Evolutionary conservation across 768 basidiomycete species (phyloP), one percentile per base, ranked within the genome.

Genomic region (Russula brevipes): DNA sequence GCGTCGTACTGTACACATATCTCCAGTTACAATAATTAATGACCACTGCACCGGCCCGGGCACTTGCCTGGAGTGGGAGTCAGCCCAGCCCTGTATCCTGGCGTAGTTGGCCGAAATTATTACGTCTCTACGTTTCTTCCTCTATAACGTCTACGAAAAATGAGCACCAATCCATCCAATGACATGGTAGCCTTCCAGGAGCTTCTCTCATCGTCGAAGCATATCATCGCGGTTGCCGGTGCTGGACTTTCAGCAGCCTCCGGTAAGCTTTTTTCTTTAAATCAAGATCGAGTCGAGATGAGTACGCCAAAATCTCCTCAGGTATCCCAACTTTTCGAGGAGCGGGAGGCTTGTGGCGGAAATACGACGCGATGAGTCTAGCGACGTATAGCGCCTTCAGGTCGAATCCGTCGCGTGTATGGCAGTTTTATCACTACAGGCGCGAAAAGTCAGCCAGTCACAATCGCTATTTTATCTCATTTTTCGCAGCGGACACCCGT

Each of bases 241-340:
- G 85, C 85, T 36, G 85, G 85, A 3, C 75, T 86, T n/a, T 86
- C 84, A 30, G 84, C 84, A 57, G 83, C 81, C 8, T 66, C 85
- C 49, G 84, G 84, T 83, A 58, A 39, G 72, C n/a, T n/a, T 59
- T 10, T 5, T 9, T 57, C 24, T 17, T 60, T 10, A n/a, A 35
- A 8, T 35, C 47, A 50, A 11, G 16, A n/a, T 52, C n/a, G 11
- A 17, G 19, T 41, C 60, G 64, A 56, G 19, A 58, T 44, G n/a
- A 16, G 36, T 19, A 24, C 24, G 35, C 9, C 38, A 12, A 45
- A 7, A 53, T 1, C 10, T 35, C 8, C 8, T 74, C 78, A 60
- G 69, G 72, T 8, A 71, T 73, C n/a, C 68, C 71, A 3, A 73
- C 73, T 3, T 68, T 66, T 33, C 35, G 57, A 53, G 64, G 57